Conservation (phyloP, 176 grass and related monocot species). For the Cymbopogon citratus region DNA sequence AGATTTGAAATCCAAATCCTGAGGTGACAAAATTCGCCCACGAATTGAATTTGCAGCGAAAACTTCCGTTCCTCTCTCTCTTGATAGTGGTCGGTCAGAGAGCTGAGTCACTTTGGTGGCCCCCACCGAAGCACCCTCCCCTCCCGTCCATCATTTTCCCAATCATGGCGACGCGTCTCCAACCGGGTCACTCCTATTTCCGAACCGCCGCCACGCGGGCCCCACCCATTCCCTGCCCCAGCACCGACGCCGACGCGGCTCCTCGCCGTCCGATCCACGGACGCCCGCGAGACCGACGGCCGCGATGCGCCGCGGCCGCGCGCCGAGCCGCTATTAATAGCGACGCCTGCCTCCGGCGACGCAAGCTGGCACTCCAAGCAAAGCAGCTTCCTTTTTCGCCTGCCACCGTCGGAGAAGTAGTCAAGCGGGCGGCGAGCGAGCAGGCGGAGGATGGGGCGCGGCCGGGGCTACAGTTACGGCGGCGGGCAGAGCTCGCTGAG, state of each 20-base stretch:
- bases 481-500: conserved; percentile 66
- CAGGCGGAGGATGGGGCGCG: conserved; percentile 40
- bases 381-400: not conserved
- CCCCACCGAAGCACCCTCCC: not conserved
- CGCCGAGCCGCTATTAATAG: not conserved
- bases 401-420: too few relatives aligned
- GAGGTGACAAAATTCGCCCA: too few relatives aligned
- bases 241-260: not conserved
- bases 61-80: too few relatives aligned
- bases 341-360: not conserved
- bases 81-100: not conserved
- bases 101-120: not conserved
- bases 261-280: not conserved
- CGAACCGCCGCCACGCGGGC: not conserved
- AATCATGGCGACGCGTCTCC: conserved; percentile 22
- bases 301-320: not conserved
- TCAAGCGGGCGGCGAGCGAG: not conserved
- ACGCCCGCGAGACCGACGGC: not conserved
- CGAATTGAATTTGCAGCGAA: too few relatives aligned
- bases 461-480: conserved; percentile 48
- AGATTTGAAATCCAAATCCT: too few relatives aligned
- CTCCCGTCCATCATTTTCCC: not conserved
- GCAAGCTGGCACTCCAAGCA: not conserved
- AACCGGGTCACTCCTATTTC: not conserved
- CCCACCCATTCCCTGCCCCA: not conserved